Evolutionary conservation across 192 early-diverging fungal species (phyloP).

Genomic region (Thamnidium elegans): DNA sequence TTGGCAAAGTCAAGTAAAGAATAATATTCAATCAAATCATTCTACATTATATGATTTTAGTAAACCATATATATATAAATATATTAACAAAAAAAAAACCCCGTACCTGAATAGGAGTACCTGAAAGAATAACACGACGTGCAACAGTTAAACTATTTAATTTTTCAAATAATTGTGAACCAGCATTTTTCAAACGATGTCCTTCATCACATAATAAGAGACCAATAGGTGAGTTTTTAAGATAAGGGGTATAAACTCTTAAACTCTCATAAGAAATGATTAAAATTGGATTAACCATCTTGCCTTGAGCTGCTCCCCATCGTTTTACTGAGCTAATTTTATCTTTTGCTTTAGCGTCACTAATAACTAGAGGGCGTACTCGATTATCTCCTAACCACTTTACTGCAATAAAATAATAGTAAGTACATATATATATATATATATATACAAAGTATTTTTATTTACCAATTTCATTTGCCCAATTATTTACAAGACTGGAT

Average conservation of each 20-base stretch:
- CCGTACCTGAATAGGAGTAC: slow-evolving; percentile 83
- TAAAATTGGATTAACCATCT: slow-evolving; percentile 80
- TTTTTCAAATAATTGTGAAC: slow-evolving; percentile 35
- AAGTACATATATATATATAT: slow-evolving; percentile 1
- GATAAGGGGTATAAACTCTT: slow-evolving; percentile 72
- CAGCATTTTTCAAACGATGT: slow-evolving; percentile 90
- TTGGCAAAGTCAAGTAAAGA: slow-evolving; percentile 92
- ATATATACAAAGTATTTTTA: not conserved
- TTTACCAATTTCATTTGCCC: slow-evolving; percentile 90
- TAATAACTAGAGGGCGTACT: slow-evolving; percentile 84
- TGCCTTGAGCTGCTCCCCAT: slow-evolving; percentile 82
- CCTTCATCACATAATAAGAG: slow-evolving; percentile 97
- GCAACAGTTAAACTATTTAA: slow-evolving; percentile 72
- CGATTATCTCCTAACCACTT: slow-evolving; percentile 91
- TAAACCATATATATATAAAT: not conserved
- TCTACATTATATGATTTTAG: slow-evolving; percentile 36
- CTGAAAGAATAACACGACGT: slow-evolving; percentile 90
- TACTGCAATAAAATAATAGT: slow-evolving; percentile 28
- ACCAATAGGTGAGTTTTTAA: slow-evolving; percentile 82
- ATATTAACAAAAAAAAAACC: not conserved
- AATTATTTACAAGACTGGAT: slow-evolving; percentile 92
- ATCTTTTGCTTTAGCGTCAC: slow-evolving; percentile 86
- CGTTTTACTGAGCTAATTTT: slow-evolving; percentile 73
- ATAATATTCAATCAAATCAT: slow-evolving; percentile 92
- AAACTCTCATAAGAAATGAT: slow-evolving; percentile 98